Conservation (phyloP, 345 rosid species). For the Gossypium ekmanianum region DNA sequence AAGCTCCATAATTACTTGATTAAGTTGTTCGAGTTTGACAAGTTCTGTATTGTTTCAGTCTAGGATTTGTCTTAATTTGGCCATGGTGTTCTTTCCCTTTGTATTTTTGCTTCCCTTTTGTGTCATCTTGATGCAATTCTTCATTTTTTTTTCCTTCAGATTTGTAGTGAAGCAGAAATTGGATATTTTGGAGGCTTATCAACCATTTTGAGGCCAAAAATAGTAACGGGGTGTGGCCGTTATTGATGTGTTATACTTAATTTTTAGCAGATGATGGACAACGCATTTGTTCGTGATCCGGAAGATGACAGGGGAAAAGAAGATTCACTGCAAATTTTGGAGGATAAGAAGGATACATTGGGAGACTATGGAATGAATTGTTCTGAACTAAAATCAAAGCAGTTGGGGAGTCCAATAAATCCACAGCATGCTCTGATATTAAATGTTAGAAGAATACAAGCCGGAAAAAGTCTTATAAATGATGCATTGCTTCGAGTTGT, state of each 20-base stretch:
- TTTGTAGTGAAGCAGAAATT: slow-evolving; percentile 20
- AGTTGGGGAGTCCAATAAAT: slow-evolving; percentile 38
- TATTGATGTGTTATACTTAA: slow-evolving; percentile 13
- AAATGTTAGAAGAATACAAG: slow-evolving; percentile 49
- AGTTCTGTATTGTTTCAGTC: background rate
- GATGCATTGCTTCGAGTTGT: slow-evolving; percentile 42
- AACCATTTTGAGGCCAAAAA: slow-evolving; percentile 22
- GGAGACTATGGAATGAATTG: slow-evolving; percentile 18
- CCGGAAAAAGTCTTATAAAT: slow-evolving; percentile 42
- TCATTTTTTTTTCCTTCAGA: slow-evolving; percentile 28
- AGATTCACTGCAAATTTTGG: slow-evolving; percentile 31
- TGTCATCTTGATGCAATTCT: slow-evolving; percentile 16
- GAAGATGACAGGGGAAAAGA: slow-evolving; percentile 42
- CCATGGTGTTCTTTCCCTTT: slow-evolving; percentile 9
- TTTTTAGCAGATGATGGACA: slow-evolving; percentile 46
- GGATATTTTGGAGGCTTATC: slow-evolving; percentile 10
- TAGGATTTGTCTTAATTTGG: background rate
- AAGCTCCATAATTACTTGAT: background rate
- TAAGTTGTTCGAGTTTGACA: background rate
- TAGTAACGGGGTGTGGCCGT: slow-evolving; percentile 21
- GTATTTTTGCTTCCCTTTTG: background rate
- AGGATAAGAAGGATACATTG: slow-evolving; percentile 24
- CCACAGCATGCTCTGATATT: slow-evolving; percentile 36
- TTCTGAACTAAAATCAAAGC: slow-evolving; percentile 28
- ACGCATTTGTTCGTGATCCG: slow-evolving; percentile 26